phyloP scores from a whole-genome alignment of 305 asterid genomes.

The Stenogyne calaminthoides region DNA sequence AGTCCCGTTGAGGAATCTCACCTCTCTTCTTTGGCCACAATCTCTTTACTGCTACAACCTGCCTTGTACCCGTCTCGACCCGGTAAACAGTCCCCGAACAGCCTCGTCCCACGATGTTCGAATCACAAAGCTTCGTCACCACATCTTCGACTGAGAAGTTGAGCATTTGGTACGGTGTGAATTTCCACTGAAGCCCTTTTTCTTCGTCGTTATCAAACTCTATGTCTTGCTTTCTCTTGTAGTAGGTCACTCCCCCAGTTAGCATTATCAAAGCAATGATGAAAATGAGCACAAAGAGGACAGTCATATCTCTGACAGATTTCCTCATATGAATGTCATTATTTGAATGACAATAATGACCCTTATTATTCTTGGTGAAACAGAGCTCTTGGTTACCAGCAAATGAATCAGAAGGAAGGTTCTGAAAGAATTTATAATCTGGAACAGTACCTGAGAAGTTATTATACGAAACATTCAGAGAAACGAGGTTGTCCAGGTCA shows the following conservation, averaged over 20 bases:
- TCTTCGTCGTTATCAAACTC: conserved; percentile 48
- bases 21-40: conserved; percentile 59
- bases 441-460: conserved; percentile 66
- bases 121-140: conserved; percentile 53
- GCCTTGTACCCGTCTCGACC: conserved; percentile 50
- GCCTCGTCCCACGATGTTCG: conserved; percentile 68
- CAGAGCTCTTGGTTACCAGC: conserved; percentile 62
- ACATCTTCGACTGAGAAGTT: conserved; percentile 63
- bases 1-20: conserved; percentile 54
- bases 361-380: conserved; percentile 34
- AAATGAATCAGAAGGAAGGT: conserved; percentile 50
- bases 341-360: conserved; percentile 41
- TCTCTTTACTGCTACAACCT: conserved; percentile 64
- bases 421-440: conserved; percentile 54
- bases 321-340: conserved; percentile 37
- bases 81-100: conserved; percentile 69
- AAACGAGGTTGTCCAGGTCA: conserved; percentile 63
- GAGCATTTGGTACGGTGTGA: conserved; percentile 72
- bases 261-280: conserved; percentile 35
- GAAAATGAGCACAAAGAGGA: conserved; percentile 41
- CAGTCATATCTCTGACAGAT: conserved; percentile 42
- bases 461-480: conserved; percentile 67
- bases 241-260: conserved; percentile 42
- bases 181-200: conserved; percentile 49
- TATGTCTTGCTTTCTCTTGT: conserved; percentile 34